Evolutionary conservation across 768 basidiomycete species (phyloP), one percentile per base, ranked within the genome.

Genomic region (Podaxis sp.): DNA sequence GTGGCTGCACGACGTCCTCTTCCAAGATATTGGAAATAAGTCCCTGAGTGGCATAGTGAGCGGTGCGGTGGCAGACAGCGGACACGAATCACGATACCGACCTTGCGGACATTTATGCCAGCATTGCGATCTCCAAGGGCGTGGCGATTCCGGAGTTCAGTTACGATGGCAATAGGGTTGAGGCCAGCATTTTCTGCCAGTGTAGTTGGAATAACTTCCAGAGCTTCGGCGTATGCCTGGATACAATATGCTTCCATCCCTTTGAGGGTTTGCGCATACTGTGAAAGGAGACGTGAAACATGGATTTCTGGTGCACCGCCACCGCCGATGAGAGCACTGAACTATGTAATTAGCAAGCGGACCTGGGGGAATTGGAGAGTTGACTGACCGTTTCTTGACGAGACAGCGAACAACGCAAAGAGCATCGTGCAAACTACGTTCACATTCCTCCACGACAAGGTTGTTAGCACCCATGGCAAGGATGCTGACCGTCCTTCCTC

Each of bases 211-310:
- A 99, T 98, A 63, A 98, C 91, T 73, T 98, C 97, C 52, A 99
- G 82, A 1, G 97, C 95, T 68, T 98, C 96, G 28, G 97, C 95
- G 69, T 94, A 99, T 3, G 95, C 95, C 68, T 97, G 93, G 87
- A 98, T 97, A 74, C 97, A 98, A 74, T 98, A 98, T 7, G 96
- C 93, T 73, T 98, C 95, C 90, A 98, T 98, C 52, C 97, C 96
- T 74, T 90, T 96, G 62, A 98, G 81, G 0, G 93, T 90, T 65
- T 96, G 93, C 1, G 95, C 87, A 67, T 96, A 85, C 72, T 97
- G 92, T 1, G 93, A 88, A 51, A 99, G 82, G 66, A 91, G 77
- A 54, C 95, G 87, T 10, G 97, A 98, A 46, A 96, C 91, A 70
- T 98, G 93, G 65, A 98, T 98, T 74, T 99, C 97, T 10, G 97